These are phyloP conservation scores for Eucalyptus curtisii DNA, from an alignment of 345 rosid genomes.

Conservation along the genomic window DNA sequence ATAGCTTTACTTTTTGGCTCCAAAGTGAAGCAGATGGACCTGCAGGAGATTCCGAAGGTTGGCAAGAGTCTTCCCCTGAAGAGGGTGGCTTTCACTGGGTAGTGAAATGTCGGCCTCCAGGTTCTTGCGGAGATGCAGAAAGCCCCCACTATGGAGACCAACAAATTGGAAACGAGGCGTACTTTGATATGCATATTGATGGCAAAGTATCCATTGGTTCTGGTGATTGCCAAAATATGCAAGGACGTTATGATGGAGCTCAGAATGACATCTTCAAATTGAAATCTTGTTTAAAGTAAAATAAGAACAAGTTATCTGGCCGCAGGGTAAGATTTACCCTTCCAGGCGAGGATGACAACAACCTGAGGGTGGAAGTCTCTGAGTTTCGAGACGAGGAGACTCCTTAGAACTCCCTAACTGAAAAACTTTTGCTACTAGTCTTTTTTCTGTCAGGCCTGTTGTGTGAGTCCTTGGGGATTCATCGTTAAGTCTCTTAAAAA, in stretches of 20 bases:
- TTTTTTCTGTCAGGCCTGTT: background rate
- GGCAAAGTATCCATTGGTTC: background rate
- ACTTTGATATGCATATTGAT: background rate
- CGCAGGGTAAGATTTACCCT: constrained; percentile 10
- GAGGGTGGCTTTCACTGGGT: background rate
- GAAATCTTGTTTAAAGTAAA: constrained; percentile 26
- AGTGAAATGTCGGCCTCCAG: background rate
- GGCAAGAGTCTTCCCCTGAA: background rate
- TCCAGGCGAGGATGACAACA: constrained; percentile 1
- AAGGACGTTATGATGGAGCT: background rate
- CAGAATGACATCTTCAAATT: background rate
- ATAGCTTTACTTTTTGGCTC: background rate
- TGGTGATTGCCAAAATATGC: background rate
- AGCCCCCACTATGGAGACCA: background rate
- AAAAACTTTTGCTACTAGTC: background rate
- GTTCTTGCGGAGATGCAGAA: background rate
- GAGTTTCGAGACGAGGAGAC: background rate
- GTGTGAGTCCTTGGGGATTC: background rate
- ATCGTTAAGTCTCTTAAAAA: background rate
- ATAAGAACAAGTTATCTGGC: background rate
- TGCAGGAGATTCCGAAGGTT: background rate
- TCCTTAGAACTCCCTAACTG: background rate
- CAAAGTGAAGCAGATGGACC: background rate
- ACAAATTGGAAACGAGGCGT: background rate
- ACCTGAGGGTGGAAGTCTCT: background rate